These are phyloP conservation scores for Nakaseomyces uthaithaninus DNA, from an alignment of 1,139 yeast genomes.

Conservation along the genomic window DNA sequence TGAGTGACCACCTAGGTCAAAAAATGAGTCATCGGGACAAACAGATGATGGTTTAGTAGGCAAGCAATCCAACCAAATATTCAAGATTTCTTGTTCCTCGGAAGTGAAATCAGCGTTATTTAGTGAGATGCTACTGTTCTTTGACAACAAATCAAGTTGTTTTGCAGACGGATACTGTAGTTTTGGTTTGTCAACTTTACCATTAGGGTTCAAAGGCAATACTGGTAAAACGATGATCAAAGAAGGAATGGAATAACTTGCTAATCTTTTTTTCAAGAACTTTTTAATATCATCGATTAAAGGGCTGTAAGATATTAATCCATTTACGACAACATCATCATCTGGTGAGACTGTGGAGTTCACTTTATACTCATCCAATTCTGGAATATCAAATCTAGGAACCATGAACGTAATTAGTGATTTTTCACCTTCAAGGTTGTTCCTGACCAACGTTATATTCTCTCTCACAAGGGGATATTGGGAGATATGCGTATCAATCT, in stretches of 20 bases:
- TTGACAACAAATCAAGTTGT: conserved; percentile 49
- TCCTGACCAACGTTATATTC: conserved; percentile 84
- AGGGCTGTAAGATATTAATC: conserved; percentile 67
- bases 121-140: conserved; percentile 34
- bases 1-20: conserved; percentile 96
- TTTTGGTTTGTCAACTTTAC: conserved; percentile 96
- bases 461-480: conserved; percentile 89
- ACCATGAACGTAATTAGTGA: conserved; percentile 86
- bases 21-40: conserved; percentile 77
- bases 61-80: conserved; percentile 76
- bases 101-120: conserved; percentile 49
- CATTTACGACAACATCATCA: conserved; percentile 65
- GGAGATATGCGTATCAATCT: conserved; percentile 92
- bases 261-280: conserved; percentile 80
- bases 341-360: conserved; percentile 35
- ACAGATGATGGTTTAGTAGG: conserved; percentile 79
- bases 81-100: conserved; percentile 60
- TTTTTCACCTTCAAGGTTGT: conserved; percentile 89
- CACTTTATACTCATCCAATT: conserved; percentile 24
- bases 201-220: conserved; percentile 93
- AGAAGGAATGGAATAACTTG: conserved; percentile 89
- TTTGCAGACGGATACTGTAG: conserved; percentile 90
- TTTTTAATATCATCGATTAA: conserved; percentile 73
- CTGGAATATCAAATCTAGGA: conserved; percentile 55
- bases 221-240: conserved; percentile 78